Evolutionary conservation across 176 grass and related monocot species (phyloP), one percentile per base, ranked within the genome.

Genomic region (Bothriochloa decipiens): DNA sequence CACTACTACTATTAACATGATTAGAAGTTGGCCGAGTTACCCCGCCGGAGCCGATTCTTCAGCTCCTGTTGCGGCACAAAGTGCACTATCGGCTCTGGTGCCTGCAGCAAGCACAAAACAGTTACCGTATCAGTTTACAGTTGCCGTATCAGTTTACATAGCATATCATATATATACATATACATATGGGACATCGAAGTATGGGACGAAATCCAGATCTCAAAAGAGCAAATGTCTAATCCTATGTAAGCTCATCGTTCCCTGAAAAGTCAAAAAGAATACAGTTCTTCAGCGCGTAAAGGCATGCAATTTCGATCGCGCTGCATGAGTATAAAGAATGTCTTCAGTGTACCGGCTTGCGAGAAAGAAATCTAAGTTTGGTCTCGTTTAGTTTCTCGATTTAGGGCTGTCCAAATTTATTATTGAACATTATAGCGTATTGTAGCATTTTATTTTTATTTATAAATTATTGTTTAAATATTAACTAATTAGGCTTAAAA

Each of bases 1-100:
- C 4, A 18, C 45, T 80, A 27, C 22, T 63, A 82, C 28, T 80
- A 84, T 84, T 83, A 53, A 70, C 79, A 85, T 83, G 82, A 88
- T 36, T 84, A 99, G 86, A 99, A 87, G 76, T 74, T 68, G 78
- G 87, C 86, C 17, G 93, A 99, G 75, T 91, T 99, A 75, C 49
- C 90, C 82, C 93, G 88, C 76, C 90, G 86, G 43, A 96, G 85
- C 58, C 68, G 83, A 69, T 89, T 82, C 90, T 88, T 85, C 17
- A 80, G 81, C 81, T 94, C 93, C 45, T 85, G 84, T 61, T 80
- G 93, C 1, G 75, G 88, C 75, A 89, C 86, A 67, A 71, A 78
- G 9, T 87, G 96, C 71, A 90, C 84, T 68, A 94, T 81, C 39
- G 89, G 72, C 49, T 89, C 86, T 32, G 68, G 69, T 80, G 79